These are phyloP conservation scores for Brettanomyces nanus DNA, from an alignment of 805 yeast genomes.

Conservation along the genomic window DNA sequence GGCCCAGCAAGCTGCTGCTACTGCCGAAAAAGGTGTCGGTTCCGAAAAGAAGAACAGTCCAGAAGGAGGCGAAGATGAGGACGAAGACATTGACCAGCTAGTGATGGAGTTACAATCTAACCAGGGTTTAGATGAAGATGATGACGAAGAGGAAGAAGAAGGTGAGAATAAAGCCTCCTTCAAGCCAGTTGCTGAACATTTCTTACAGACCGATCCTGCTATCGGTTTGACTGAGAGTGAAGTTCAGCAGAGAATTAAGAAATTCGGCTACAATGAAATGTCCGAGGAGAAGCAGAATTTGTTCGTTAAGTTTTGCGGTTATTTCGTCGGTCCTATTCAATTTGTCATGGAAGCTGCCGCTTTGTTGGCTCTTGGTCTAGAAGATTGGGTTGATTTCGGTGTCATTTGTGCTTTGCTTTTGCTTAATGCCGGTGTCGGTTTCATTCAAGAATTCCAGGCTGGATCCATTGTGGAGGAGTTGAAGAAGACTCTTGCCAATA, in stretches of 20 bases:
- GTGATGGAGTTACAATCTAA: constrained; percentile 73
- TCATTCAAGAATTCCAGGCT: constrained; percentile 95
- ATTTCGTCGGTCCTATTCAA: constrained; percentile 92
- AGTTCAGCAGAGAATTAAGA: constrained; percentile 76
- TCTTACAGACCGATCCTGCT: constrained; percentile 72
- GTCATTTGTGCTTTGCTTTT: constrained; percentile 82
- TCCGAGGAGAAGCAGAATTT: constrained; percentile 79
- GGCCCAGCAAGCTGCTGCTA: constrained; percentile 6
- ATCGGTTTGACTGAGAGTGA: constrained; percentile 73
- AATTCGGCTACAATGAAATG: constrained; percentile 86
- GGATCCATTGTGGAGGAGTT: constrained; percentile 96
- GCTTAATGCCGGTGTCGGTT: constrained; percentile 91
- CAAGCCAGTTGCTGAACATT: constrained; percentile 79
- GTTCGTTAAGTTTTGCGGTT: constrained; percentile 70
- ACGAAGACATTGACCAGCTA: constrained; percentile 62
- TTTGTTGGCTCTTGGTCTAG: constrained; percentile 88
- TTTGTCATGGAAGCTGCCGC: constrained; percentile 98
- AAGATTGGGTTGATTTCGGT: constrained; percentile 99
- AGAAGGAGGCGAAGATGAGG: constrained; percentile 38
- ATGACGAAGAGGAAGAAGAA: constrained; percentile 46
- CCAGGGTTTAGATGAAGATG: constrained; percentile 44
- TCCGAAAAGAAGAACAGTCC: constrained; percentile 20
- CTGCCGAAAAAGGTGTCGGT: constrained; percentile 6
- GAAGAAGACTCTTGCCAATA: constrained; percentile 88
- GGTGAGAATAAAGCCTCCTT: constrained; percentile 44